Base-by-base conservation (phyloP, 2,329 filamentous ascomycete species). In the Ilyonectria mors-panacis region DNA sequence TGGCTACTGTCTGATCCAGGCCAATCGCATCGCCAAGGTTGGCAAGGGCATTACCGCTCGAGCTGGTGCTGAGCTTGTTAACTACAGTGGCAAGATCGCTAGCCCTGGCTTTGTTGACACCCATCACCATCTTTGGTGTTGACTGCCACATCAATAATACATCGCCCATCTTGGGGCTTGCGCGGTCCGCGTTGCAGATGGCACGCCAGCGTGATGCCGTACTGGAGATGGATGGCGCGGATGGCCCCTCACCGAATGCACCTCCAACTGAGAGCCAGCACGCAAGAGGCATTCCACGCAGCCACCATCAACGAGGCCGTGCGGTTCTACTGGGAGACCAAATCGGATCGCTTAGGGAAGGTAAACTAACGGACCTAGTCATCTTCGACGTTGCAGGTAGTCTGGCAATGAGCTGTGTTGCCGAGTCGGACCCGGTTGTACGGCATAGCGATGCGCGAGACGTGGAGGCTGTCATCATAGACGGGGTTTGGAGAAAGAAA, bases 101-200 rank as follows among this genome's bases (percentile, higher is more conserved):
- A 59, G 54, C 23, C 70, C 69, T 0, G 70, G 69, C 1, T 71
- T 72, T 45, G 47, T 71, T 13, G 67, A 71, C 7, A 70, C 67
- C 3, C 69, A 72, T 3, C 69, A 69, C 30, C 70, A 72, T n/a
- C 10, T 42, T 65, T n/a, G 62, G 62, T 17, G 62, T 65, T 10
- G 62, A 65, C 30, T 65, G 62, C 30, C 62, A 65, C 28, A 59
- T 37, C 12, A 65, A 57, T 26, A 65, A 57, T 42, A 65, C 62
- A 35, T 35, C 53, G 6, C 55, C 62, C 3, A 65, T 65, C 9
- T 23, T 65, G 17, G 50, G 54, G 2, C 62, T 65, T 47, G 55
- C 62, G 4, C 19, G 62, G 13, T 65, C 62, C n/a, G 55, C 55
- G 17, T 50, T 57, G 33, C 61, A 64, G 42, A 59, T 64, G 54